A percentile compares a stretch with the other conserved stretches of the same genome.
Conservation (phyloP, 164 flowering plant genomes). For the Chimonanthus salicifolius region DNA sequence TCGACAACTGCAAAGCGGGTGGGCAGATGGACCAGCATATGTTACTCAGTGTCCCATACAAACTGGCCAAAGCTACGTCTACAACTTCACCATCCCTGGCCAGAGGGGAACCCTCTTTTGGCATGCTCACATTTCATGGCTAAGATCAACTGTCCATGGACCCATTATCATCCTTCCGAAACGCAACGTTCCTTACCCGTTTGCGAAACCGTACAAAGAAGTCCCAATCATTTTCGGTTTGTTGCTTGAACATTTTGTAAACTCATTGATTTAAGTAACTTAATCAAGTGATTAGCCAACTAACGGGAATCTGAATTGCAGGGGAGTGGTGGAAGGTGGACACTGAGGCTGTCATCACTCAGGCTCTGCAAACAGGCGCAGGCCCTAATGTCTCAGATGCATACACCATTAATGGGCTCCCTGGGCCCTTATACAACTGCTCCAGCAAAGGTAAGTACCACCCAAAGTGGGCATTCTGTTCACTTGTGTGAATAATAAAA, state of each 20-base stretch:
- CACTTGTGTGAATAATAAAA: too few relatives aligned
- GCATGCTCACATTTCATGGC: conserved; percentile 60
- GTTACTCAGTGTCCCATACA: conserved; percentile 62
- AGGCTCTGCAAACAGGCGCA: conserved; percentile 46
- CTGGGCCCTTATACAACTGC: conserved; percentile 57
- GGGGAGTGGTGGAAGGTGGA: conserved; percentile 61
- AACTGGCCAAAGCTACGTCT: conserved; percentile 34
- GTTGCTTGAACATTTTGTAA: neutral
- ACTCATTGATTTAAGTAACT: neutral
- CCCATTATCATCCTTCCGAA: conserved; percentile 50
- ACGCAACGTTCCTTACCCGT: conserved; percentile 39
- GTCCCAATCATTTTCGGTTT: conserved; percentile 47
- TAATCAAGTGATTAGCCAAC: neutral
- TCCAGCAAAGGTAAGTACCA: conserved; percentile 33
- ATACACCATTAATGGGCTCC: conserved; percentile 52
- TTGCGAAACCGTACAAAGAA: conserved; percentile 47
- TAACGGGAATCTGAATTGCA: conserved; percentile 13
- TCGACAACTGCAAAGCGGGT: conserved; percentile 38
- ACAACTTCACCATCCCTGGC: conserved; percentile 51
- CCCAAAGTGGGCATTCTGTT: too few relatives aligned
- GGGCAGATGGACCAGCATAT: conserved; percentile 61
- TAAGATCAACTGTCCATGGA: conserved; percentile 46
- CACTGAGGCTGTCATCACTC: conserved; percentile 40
- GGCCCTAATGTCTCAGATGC: conserved; percentile 61
- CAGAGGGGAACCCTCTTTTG: conserved; percentile 57